Evolutionary conservation across 2,329 filamentous ascomycete species (phyloP), one percentile per base, ranked within the genome.

Genomic region (Graphilbum sp.): DNA sequence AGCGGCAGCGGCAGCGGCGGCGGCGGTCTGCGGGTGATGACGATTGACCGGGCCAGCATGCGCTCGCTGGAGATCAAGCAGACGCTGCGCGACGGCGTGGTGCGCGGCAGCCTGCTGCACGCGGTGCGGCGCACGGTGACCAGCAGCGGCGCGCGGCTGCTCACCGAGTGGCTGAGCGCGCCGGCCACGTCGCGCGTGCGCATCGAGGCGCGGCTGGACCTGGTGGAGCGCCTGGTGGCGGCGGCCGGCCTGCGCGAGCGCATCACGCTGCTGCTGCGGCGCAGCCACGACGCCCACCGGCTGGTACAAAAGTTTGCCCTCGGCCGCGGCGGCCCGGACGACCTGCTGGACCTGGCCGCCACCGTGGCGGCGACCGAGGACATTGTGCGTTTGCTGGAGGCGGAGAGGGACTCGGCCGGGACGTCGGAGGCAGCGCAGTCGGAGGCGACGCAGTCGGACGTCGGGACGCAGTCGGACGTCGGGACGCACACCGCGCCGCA

Each of bases 271-370:
- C 63, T 92, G 3, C 64, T 98, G 2, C 72, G 75, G 44, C 69
- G 74, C 19, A 88, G 78, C 37, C 78, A 85, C 48, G 90, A 98
- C 58, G 85, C 84, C 2, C 79, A 92, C 50, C 80, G 90, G 2
- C 65, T 98, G 3, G 76, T 94, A 2, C 90, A 96, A 51, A 95
- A 90, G 53, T 96, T 98, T 54, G 82, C 88, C 1, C 70, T 96
- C 9, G 87, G 88, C 11, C 74, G 84, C 45, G 90, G 88, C n/a
- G 82, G 93, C 50, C 71, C 88, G 1, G 88, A 96, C 52, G 90
- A 96, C 55, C 68, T 98, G 29, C 64, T 96, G 32, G 80, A 75
- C 36, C 64, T 98, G 13, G 83, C 84, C 1, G 79, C 72, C 47
- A 94, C 90, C 1, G 82, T 96, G 42, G 59, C 71, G 37, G 76